These are phyloP conservation scores for Fusarium drepaniforme DNA, from an alignment of 2,329 filamentous ascomycete species.

Conservation along the genomic window DNA sequence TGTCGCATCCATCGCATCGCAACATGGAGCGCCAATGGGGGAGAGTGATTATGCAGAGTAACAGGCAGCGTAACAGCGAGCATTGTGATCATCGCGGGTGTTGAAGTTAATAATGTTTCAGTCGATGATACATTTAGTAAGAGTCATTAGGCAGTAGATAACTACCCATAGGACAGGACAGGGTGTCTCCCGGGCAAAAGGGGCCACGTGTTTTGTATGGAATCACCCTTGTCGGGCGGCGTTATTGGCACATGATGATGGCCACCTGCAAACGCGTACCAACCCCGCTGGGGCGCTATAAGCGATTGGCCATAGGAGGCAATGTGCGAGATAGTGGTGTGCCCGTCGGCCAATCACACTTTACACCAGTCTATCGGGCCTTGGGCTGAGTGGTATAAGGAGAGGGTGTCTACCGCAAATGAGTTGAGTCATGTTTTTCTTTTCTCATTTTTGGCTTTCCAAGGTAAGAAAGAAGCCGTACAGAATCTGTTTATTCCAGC, in stretches of 20 bases:
- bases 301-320: not conserved
- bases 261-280: not conserved
- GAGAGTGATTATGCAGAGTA: not conserved
- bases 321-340: not conserved
- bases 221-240: not conserved
- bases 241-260: slow-evolving; percentile 1
- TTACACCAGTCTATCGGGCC: not conserved
- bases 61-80: not conserved
- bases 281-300: slow-evolving; percentile 1
- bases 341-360: not conserved
- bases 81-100: not conserved
- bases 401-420: not conserved
- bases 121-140: not conserved
- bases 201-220: slow-evolving; percentile 1
- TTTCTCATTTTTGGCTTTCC: not conserved
- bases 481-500: no score
- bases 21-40: not conserved
- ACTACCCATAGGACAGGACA: not conserved
- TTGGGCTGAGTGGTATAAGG: not conserved
- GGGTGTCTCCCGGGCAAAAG: not conserved
- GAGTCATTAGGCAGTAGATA: not conserved
- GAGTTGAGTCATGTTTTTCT: slow-evolving; percentile 1
- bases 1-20: not conserved
- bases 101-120: not conserved
- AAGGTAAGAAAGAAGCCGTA: no score